Percentiles rank a stretch among this genome's conserved stretches.
Evolutionary conservation across 2,329 filamentous ascomycete genomes (phyloP).

Genomic region (Ophiosphaerella herpotricha): DNA sequence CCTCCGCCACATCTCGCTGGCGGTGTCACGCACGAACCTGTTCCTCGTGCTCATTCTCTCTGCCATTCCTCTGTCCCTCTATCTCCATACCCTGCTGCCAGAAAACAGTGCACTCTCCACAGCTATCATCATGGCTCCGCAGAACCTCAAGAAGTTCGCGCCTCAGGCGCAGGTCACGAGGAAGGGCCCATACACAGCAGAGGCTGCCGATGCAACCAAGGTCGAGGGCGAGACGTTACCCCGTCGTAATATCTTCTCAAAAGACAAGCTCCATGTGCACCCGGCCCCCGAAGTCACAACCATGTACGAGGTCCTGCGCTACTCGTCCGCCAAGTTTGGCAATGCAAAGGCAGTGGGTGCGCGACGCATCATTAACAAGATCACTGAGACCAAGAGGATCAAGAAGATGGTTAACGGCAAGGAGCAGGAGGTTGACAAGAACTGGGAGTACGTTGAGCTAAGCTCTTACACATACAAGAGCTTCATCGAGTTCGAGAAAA

Average conservation of each 20-base stretch:
- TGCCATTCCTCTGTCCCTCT: constrained; percentile 25
- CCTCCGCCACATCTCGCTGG: constrained; percentile 20
- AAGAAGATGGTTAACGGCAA: constrained; percentile 86
- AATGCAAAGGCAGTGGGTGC: constrained; percentile 63
- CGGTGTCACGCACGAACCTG: constrained; percentile 17
- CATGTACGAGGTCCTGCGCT: constrained; percentile 76
- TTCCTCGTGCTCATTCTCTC: constrained; percentile 19
- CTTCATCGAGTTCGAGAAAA: constrained; percentile 77
- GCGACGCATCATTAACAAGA: constrained; percentile 74
- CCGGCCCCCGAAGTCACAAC: constrained; percentile 74
- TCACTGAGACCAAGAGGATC: constrained; percentile 85
- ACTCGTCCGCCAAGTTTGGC: constrained; percentile 63
- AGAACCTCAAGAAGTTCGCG: constrained; percentile 54
- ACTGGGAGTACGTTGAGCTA: constrained; percentile 90
- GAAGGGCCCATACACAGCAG: constrained; percentile 75
- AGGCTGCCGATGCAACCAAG: constrained; percentile 69
- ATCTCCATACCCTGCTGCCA: constrained; percentile 9
- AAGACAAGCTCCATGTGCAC: constrained; percentile 68
- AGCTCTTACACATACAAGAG: constrained; percentile 75
- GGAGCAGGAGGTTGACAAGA: constrained; percentile 80
- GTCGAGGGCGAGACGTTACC: constrained; percentile 83
- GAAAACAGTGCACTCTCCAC: constrained; percentile 8
- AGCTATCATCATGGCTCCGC: constrained; percentile 32
- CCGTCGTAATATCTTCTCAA: constrained; percentile 72
- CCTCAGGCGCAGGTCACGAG: constrained; percentile 58